Evolutionary conservation across 2,329 filamentous ascomycete species (phyloP), one percentile per base, ranked within the genome.

Genomic region (Calonectria pteridis): DNA sequence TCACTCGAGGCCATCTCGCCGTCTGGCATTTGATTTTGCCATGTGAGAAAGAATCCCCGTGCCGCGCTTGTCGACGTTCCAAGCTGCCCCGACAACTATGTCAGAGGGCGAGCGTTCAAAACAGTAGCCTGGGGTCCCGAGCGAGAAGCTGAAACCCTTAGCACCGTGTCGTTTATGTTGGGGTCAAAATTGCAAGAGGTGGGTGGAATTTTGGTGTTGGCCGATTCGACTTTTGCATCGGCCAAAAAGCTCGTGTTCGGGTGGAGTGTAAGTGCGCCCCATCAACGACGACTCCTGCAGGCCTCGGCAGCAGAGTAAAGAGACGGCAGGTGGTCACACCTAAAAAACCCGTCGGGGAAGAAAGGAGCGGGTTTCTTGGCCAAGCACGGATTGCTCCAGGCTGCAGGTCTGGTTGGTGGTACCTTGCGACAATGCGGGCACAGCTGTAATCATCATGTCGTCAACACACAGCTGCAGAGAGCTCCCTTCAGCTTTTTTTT

Each of bases 401-500:
- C 55, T 62, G 55, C 55, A 62, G 18, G 33, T 62, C 31, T 62
- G 55, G 33, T 62, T 62, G 55, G 55, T 62, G 55, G 55, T 62
- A 62, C 55, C 55, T 62, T 62, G 31, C 35, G 55, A 62, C 23
- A 37, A 37, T 40, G 55, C 55, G 55, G 55, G 55, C 35, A 37
- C 20, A 58, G 53, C 53, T 58, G 55, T 37, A 40, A 28, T 62
- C 55, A 59, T 33, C 55, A 62, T 62, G 55, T 40, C 55, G 55
- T 62, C 55, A 62, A 62, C 55, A 29, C 55, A 40, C 55, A 62
- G 55, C 55, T 64, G 59, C 59, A 58, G 49, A 67, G 50, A 67
- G 64, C 64, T 55, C 35, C 35, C 55, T n/a, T 40, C 64, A 67
- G 50, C 49, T 53, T 55, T 40, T 51, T 66, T 66, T 40, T n/a